A percentile compares a stretch with the other conserved stretches of the same genome.
phyloP scores from a whole-genome alignment of 305 asterid species.

The Plantago lanceolata region DNA sequence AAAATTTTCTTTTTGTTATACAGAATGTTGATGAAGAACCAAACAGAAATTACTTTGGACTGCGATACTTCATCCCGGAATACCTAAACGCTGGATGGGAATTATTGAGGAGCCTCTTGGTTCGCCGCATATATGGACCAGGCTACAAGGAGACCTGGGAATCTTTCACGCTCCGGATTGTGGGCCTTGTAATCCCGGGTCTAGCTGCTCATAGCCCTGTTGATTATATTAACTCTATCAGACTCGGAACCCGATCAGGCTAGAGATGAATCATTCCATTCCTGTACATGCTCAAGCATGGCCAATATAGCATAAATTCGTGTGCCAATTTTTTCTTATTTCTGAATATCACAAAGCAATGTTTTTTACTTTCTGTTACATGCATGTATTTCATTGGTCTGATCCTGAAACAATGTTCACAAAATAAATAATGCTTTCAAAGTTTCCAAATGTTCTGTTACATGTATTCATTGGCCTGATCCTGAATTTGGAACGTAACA shows the following conservation, averaged over 20 bases:
- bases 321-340: too few relatives aligned
- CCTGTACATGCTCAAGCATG: too few relatives aligned
- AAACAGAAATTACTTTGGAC: slow-evolving; percentile 68
- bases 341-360: too few relatives aligned
- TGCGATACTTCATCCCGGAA: slow-evolving; percentile 52
- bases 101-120: slow-evolving; percentile 53
- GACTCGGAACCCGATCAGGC: slow-evolving; percentile 44
- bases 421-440: too few relatives aligned
- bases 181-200: slow-evolving; percentile 76
- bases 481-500: too few relatives aligned
- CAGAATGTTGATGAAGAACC: slow-evolving; percentile 85
- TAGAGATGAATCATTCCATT: too few relatives aligned
- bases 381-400: too few relatives aligned
- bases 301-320: too few relatives aligned
- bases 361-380: too few relatives aligned
- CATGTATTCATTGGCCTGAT: too few relatives aligned
- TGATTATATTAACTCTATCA: slow-evolving; percentile 70
- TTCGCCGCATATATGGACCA: slow-evolving; percentile 42
- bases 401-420: too few relatives aligned
- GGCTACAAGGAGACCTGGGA: slow-evolving; percentile 77
- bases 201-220: slow-evolving; percentile 81
- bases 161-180: slow-evolving; percentile 46
- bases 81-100: slow-evolving; percentile 75
- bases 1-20: slow-evolving; percentile 1
- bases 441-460: too few relatives aligned